Evolutionary conservation across 1,284 basidiomycete genomes (phyloP), one percentile per base, ranked within the genome.

Genomic region (Irpex rosettiformis): DNA sequence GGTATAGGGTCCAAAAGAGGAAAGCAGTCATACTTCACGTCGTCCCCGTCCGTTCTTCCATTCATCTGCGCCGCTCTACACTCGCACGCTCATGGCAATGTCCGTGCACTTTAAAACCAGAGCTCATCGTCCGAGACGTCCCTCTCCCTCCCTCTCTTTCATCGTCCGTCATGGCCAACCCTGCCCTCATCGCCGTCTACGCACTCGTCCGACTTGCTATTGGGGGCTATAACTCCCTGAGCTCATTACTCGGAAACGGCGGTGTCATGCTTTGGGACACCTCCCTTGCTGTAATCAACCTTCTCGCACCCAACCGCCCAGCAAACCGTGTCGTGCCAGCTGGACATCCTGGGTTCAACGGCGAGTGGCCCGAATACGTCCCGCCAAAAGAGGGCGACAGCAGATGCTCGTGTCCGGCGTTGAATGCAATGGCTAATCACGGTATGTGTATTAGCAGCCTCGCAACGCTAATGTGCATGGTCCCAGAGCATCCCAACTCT

Each of bases 401-500:
- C 64, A 76, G 89, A 4, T 82, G 80, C 63, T 79, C 82, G 4
- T 91, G 89, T 64, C 89, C 89, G 2, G 85, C 80, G 2, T 69
- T 91, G 61, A 91, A 91, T 64, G 85, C 87, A 0, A 75, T 91
- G 80, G 86, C 88, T 4, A 89, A 89, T 69, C 88, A 89, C 59
- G 88, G 87, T 88, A 37, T 33, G 52, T 33, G n/a, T 7, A 22
- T 40, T 54, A 30, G 5, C 37, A 37, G 11, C 16, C 33, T n/a
- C n/a, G n/a, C n/a, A n/a, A n/a, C n/a, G 25, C 22, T 25, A 28
- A 30, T 52, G 25, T 52, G 16, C 49, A 24, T 5, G 49, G 7
- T 7, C 6, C 33, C 33, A 37, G 6, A 6, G 33, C 33, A 37
- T 37, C 33, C 7, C 6, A 37, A 37, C 7, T 7, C 16, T 7